Base-by-base conservation (phyloP, 2,329 filamentous ascomycete genomes). In the Aureobasidium sp. region DNA sequence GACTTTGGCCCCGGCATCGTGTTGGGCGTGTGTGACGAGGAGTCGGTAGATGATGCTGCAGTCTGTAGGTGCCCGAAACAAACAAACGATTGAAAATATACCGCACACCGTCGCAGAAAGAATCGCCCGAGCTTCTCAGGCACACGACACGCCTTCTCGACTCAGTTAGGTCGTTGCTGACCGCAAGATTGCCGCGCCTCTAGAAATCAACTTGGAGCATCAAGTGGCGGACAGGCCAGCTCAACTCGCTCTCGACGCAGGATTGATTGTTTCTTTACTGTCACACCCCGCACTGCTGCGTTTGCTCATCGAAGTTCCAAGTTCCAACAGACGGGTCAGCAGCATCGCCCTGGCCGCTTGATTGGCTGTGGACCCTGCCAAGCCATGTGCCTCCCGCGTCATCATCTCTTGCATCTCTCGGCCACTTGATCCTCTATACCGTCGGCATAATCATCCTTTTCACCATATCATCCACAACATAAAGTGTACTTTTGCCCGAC, bases 121-220 rank as follows among this genome's bases (percentile, higher is more conserved):
- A 58, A n/a, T 39, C 37, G 55, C 55, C 55, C 55, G 55, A 58
- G 55, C 55, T 58, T 45, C 29, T 44, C 11, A 25, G 39, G 39
- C 29, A 49, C n/a, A 15, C 29, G 36, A 20, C 27, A 31, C 41
- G 2, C 29, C 27, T 36, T 45, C 39, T 36, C n/a, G 41, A 47
- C 31, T 47, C 55, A 31, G 27, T n/a, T 56, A 34, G 27, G 42
- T 15, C 17, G 51, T 37, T 9, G n/a, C 37, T 55, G 36, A 55
- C 51, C 51, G 37, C 51, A 55, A 55, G 51, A 55, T 55, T 55
- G 49, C 49, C 49, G 49, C 34, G 15, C 49, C 15, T 31, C 34
- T 42, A 7, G 17, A 7, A 25, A 25, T 25, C 22, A 22, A 15
- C 22, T 29, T 14, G 15, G 17, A 36, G 31, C 48, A 52, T 36